A percentile compares a stretch with the other conserved stretches of the same genome.
Evolutionary conservation across 2,329 filamentous ascomycete genomes (phyloP).

Genomic region (Clonostachys chloroleuca): DNA sequence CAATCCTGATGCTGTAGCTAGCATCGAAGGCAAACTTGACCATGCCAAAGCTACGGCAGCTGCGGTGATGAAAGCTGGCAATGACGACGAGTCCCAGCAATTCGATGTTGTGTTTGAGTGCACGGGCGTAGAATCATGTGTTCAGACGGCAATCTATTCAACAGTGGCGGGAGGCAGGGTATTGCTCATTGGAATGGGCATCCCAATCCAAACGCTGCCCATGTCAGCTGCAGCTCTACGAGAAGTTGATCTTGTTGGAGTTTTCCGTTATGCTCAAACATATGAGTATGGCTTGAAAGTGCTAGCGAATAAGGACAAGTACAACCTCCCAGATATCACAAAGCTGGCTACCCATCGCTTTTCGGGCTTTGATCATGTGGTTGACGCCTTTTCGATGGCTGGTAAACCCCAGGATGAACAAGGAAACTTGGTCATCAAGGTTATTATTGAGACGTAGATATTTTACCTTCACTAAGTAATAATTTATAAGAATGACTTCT

Average conservation of each 20-base stretch:
- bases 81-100: not conserved
- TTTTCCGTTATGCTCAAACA: constrained; percentile 59
- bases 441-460: constrained; percentile 8
- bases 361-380: constrained; percentile 4
- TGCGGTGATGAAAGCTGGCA: not conserved
- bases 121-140: constrained; percentile 7
- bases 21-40: not conserved
- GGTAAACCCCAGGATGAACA: constrained; percentile 7
- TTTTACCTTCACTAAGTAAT: not conserved
- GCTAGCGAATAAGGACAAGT: constrained; percentile 4
- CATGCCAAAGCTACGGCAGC: not conserved
- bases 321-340: constrained; percentile 7
- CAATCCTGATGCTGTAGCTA: not conserved
- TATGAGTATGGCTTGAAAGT: constrained; percentile 10
- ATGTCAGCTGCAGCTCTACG: constrained; percentile 64
- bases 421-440: constrained; percentile 10
- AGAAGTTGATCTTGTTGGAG: constrained; percentile 66
- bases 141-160: constrained; percentile 12
- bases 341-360: constrained; percentile 9
- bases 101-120: constrained; percentile 7
- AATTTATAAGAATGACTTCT: not conserved
- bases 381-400: constrained; percentile 7
- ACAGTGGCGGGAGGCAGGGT: constrained; percentile 65
- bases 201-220: constrained; percentile 63
- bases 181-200: constrained; percentile 71